phyloP scores from a whole-genome alignment of 352 stramenopile species.

The Pythium grandisporangium region DNA sequence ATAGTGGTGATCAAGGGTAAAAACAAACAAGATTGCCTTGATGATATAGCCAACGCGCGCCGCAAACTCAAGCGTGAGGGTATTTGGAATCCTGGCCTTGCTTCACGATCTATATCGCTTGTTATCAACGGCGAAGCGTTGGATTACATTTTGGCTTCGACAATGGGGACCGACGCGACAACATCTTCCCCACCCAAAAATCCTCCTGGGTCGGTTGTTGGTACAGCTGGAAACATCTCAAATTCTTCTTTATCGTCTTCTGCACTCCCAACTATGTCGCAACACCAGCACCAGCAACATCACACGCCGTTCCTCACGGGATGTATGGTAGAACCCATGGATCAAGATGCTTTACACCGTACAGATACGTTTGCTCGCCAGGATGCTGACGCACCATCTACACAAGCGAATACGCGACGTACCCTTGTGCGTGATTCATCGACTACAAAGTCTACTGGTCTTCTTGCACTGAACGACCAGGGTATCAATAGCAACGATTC shows the following conservation, averaged over 20 bases:
- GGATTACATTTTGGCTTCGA: constrained; percentile 61
- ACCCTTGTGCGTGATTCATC: constrained; percentile 7
- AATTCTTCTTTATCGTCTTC: too few relatives aligned
- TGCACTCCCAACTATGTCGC: too few relatives aligned
- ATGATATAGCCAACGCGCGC: constrained; percentile 67
- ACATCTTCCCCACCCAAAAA: constrained; percentile 2
- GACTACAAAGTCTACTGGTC: constrained; percentile 45
- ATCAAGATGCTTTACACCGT: too few relatives aligned
- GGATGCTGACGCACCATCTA: too few relatives aligned
- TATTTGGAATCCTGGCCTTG: constrained; percentile 65
- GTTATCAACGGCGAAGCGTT: constrained; percentile 81
- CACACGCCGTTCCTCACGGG: constrained; percentile 1
- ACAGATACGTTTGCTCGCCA: too few relatives aligned
- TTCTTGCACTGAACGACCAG: constrained; percentile 9
- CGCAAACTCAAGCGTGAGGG: constrained; percentile 71
- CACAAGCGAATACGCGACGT: constrained; percentile 4
- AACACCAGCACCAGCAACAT: constrained; percentile 1
- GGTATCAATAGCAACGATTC: background rate
- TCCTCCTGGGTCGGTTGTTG: too few relatives aligned
- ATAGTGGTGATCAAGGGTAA: constrained; percentile 82
- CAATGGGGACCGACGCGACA: constrained; percentile 26
- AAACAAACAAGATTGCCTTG: constrained; percentile 65
- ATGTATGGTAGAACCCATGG: background rate
- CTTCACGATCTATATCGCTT: constrained; percentile 62
- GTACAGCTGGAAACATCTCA: too few relatives aligned